Conservation (phyloP, 768 basidiomycete genomes). For the Lactarius sanguifluus region DNA sequence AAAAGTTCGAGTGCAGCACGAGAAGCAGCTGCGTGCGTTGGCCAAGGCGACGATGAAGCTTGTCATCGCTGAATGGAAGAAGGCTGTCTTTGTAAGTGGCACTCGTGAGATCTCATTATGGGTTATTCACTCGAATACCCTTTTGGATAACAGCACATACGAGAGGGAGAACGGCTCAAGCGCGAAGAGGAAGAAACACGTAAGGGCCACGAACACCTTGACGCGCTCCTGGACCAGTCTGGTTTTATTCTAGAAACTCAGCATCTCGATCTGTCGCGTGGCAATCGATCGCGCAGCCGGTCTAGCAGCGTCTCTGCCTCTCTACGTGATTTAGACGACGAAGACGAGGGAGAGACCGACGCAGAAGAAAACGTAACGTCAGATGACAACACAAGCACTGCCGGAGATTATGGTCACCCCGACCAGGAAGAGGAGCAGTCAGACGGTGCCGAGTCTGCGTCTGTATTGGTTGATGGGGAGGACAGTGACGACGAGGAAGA, state of each 20-base stretch:
- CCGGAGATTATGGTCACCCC: not conserved
- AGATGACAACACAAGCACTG: conserved; percentile 36
- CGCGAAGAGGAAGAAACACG: conserved; percentile 75
- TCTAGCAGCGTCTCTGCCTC: conserved; percentile 45
- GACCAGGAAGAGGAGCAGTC: conserved; percentile 30
- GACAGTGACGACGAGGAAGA: conserved; percentile 36
- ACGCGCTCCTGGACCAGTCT: conserved; percentile 87
- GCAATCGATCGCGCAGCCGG: conserved; percentile 53
- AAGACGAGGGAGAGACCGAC: conserved; percentile 24
- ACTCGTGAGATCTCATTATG: not conserved
- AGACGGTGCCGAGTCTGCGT: conserved; percentile 32
- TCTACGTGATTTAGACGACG: conserved; percentile 27
- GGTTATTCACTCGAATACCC: conserved; percentile 8
- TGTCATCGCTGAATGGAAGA: conserved; percentile 81
- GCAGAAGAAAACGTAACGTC: conserved; percentile 31
- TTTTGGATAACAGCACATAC: conserved; percentile 55
- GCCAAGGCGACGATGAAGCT: conserved; percentile 72
- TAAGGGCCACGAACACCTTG: conserved; percentile 81
- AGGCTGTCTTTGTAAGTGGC: conserved; percentile 73
- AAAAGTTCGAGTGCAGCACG: conserved; percentile 56
- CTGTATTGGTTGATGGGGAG: conserved; percentile 29
- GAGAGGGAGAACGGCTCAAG: conserved; percentile 62
- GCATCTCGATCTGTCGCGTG: conserved; percentile 61
- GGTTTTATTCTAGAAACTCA: conserved; percentile 85
- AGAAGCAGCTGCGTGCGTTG: conserved; percentile 60